phyloP scores from a whole-genome alignment of 345 rosid species.

The Arabidopsis suecica region DNA sequence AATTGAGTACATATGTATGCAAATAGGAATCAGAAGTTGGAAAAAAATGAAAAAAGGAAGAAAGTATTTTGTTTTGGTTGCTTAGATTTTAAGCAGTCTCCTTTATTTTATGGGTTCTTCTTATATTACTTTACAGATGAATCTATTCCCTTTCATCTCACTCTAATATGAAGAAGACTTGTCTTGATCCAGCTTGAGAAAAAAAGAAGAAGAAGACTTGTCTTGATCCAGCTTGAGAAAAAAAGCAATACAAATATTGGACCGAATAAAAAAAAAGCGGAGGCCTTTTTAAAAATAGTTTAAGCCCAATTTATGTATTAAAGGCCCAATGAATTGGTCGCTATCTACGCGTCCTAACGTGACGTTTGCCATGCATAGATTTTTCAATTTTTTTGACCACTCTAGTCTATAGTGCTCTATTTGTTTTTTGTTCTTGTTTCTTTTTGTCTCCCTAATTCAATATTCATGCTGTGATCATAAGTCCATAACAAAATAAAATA shows the following conservation, averaged over 20 bases:
- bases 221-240: neutral
- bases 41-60: neutral
- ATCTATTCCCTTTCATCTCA: slow-evolving; percentile 36
- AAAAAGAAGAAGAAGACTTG: neutral
- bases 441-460: neutral
- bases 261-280: neutral
- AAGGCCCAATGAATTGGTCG: slow-evolving; percentile 17
- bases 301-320: neutral
- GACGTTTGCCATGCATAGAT: slow-evolving; percentile 8
- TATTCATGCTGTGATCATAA: neutral
- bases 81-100: slow-evolving; percentile 41
- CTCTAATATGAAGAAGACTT: too few species aligned
- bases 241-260: neutral
- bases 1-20: slow-evolving; percentile 18
- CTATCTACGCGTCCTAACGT: slow-evolving; percentile 10
- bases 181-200: neutral
- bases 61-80: slow-evolving; percentile 33
- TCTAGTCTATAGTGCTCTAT: neutral
- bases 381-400: neutral
- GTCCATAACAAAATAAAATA: neutral
- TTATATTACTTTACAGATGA: slow-evolving; percentile 5
- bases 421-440: neutral
- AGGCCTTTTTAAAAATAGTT: slow-evolving; percentile 4
- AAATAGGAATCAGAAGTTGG: slow-evolving; percentile 32
- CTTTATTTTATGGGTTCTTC: slow-evolving; percentile 31